phyloP scores from a whole-genome alignment of 306 rosid species.

The Ochetophila trinervis region DNA sequence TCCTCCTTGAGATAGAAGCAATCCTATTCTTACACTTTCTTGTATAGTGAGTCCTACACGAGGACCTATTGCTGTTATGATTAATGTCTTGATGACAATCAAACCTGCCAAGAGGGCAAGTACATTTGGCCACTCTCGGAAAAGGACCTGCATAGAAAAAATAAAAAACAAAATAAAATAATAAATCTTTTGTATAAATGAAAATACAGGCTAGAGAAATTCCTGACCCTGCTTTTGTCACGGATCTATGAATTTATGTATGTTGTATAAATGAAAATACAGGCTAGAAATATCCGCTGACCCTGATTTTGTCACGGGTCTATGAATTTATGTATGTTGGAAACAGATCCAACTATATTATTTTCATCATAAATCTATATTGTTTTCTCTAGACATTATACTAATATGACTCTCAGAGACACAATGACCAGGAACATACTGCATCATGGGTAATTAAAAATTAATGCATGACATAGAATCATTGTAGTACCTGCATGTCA shows the following conservation, averaged over 20 bases:
- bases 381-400: neutral
- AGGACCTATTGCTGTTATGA: slow-evolving; percentile 94
- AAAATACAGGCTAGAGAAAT: slow-evolving; percentile 1
- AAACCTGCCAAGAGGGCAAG: slow-evolving; percentile 91
- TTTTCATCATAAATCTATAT: neutral
- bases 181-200: slow-evolving; percentile 2
- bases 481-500: slow-evolving; percentile 67
- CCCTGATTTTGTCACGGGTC: neutral
- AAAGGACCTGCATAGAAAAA: slow-evolving; percentile 66
- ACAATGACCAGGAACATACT: slow-evolving; percentile 2
- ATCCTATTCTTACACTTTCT: slow-evolving; percentile 97
- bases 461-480: slow-evolving; percentile 7
- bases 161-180: neutral
- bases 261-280: neutral
- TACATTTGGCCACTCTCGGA: slow-evolving; percentile 97
- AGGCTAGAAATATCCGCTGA: neutral
- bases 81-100: slow-evolving; percentile 84
- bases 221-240: neutral
- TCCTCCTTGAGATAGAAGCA: slow-evolving; percentile 98
- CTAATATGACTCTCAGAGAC: neutral
- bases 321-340: no score
- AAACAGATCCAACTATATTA: neutral
- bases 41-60: slow-evolving; percentile 89
- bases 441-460: neutral
- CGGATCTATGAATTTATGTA: no score